Evolutionary conservation across 2,329 filamentous ascomycete genomes (phyloP).

Genomic region (Colletotrichum echinochloae): DNA sequence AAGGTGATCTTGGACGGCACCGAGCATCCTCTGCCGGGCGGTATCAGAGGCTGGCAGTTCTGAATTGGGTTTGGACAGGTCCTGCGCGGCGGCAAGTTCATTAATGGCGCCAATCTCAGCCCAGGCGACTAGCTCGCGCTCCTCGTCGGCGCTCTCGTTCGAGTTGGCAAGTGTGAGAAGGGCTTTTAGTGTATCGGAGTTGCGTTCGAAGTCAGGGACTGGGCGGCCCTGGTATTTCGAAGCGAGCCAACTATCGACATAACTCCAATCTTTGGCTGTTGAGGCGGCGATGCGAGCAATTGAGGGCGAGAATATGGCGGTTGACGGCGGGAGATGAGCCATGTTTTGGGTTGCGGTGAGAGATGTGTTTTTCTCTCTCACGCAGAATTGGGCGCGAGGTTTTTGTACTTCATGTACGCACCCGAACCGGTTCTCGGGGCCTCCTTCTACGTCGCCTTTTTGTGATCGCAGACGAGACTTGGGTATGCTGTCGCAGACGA

Average conservation of each 20-base stretch:
- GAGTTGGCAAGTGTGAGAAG: conserved; percentile 79
- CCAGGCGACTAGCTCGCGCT: conserved; percentile 67
- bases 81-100: conserved; percentile 53
- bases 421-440: neutral
- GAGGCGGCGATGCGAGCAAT: conserved; percentile 81
- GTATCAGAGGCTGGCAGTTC: conserved; percentile 41
- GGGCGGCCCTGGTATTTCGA: conserved; percentile 74
- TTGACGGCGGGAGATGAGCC: conserved; percentile 53
- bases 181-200: conserved; percentile 81
- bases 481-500: neutral
- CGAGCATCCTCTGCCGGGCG: conserved; percentile 59
- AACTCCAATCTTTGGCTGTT: conserved; percentile 90
- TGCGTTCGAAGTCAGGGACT: conserved; percentile 84
- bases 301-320: conserved; percentile 76
- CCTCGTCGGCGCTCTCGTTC: conserved; percentile 84
- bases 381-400: neutral
- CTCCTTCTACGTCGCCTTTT: neutral
- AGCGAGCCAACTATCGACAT: conserved; percentile 85
- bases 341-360: conserved; percentile 45
- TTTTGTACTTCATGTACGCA: neutral
- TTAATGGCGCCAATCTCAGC: conserved; percentile 71
- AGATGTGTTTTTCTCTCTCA: neutral
- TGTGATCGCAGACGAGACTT: neutral
- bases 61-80: neutral
- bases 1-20: conserved; percentile 66